A percentile compares a stretch with the other conserved stretches of the same genome.
phyloP scores from a whole-genome alignment of 78 protist genomes.

The Tieghemostelium lacteum region DNA sequence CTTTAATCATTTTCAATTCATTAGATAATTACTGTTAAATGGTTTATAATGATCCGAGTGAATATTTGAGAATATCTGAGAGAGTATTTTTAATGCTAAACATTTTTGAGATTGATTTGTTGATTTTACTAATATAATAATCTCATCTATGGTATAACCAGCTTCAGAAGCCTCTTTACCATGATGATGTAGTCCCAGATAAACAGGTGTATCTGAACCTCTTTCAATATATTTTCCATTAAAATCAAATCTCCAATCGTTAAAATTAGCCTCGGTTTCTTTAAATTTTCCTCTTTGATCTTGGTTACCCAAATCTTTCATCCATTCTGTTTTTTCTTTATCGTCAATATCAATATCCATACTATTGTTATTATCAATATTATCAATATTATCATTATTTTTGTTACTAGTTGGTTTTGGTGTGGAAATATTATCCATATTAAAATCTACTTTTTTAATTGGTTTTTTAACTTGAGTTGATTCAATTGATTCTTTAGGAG shows the following conservation, averaged over 20 bases:
- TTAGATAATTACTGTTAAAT: constrained; percentile 7
- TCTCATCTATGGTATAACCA: constrained; percentile 45
- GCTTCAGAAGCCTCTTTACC: constrained; percentile 70
- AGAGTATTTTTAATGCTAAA: constrained; percentile 13
- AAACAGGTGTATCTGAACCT: constrained; percentile 36
- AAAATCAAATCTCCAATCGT: constrained; percentile 68
- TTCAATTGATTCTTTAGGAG: background rate
- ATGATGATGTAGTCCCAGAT: constrained; percentile 66
- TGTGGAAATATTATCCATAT: background rate
- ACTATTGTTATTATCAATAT: background rate
- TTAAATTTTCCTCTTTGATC: constrained; percentile 17
- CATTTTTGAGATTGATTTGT: constrained; percentile 43
- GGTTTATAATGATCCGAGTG: constrained; percentile 21
- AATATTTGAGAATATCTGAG: constrained; percentile 24
- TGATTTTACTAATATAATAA: constrained; percentile 5
- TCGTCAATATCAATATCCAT: background rate
- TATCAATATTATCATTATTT: background rate
- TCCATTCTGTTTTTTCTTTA: constrained; percentile 24
- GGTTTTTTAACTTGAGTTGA: background rate
- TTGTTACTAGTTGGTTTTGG: background rate
- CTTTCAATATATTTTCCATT: constrained; percentile 25
- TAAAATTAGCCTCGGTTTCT: constrained; percentile 8
- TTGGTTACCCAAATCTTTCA: constrained; percentile 47
- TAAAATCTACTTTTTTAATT: background rate
- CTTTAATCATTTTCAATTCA: background rate